A percentile compares a stretch with the other conserved stretches of the same genome.
Evolutionary conservation across 192 early-diverging fungal species (phyloP).

Genomic region (Umbelopsis vinacea): DNA sequence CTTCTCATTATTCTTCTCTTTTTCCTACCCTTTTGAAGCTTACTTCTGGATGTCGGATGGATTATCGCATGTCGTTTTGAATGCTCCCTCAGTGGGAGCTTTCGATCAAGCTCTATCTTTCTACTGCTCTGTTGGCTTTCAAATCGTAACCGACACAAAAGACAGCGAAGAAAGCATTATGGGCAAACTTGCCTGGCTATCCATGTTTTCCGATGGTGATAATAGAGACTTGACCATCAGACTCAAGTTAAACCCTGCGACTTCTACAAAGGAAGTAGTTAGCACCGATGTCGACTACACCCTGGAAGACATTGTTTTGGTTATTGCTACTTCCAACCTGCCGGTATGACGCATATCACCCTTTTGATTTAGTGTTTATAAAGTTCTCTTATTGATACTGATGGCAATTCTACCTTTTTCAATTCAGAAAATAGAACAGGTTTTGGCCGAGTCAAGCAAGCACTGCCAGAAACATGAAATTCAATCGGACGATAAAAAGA

Average conservation of each 20-base stretch:
- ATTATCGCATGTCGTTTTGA: slow-evolving; percentile 32
- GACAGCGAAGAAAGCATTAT: slow-evolving; percentile 1
- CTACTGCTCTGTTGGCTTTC: slow-evolving; percentile 35
- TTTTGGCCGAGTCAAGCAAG: slow-evolving; percentile 39
- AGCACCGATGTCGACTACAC: slow-evolving; percentile 21
- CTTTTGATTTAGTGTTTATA: no score
- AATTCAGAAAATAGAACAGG: slow-evolving; percentile 40
- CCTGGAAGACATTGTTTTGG: slow-evolving; percentile 22
- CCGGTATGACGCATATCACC: slow-evolving; percentile 10
- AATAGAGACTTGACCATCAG: slow-evolving; percentile 17
- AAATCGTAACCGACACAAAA: slow-evolving; percentile 23
- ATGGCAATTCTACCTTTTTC: neutral
- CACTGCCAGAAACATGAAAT: slow-evolving; percentile 39
- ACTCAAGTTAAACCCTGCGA: neutral
- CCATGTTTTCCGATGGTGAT: slow-evolving; percentile 18
- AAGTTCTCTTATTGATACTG: neutral
- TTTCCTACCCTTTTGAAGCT: neutral
- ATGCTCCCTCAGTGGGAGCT: slow-evolving; percentile 13
- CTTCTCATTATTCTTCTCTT: neutral
- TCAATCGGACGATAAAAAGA: slow-evolving; percentile 19
- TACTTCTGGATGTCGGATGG: slow-evolving; percentile 29
- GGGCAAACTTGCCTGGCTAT: neutral
- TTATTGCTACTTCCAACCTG: slow-evolving; percentile 13
- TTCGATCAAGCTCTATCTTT: slow-evolving; percentile 27
- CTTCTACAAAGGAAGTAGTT: neutral